These are phyloP conservation scores for Neospermospora avenae DNA, from an alignment of 2,329 filamentous ascomycete genomes.

Conservation along the genomic window DNA sequence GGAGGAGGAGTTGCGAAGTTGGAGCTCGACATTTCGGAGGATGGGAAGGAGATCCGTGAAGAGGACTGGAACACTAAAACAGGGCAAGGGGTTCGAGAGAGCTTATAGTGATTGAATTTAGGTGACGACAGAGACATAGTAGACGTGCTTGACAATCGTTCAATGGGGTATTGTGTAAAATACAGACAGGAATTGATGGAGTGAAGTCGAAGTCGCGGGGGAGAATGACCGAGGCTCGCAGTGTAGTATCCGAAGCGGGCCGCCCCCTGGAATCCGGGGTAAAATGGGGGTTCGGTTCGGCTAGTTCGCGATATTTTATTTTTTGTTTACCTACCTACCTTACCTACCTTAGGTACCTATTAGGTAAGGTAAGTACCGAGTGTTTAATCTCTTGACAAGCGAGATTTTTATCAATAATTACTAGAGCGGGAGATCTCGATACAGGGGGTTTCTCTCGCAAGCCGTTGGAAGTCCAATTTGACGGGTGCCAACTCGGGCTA, in stretches of 20 bases:
- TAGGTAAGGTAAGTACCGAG: no score
- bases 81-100: constrained; percentile 14
- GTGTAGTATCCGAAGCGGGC: background rate
- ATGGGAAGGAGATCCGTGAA: background rate
- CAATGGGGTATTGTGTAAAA: background rate
- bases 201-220: background rate
- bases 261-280: background rate
- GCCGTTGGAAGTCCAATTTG: no score
- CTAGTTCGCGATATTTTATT: background rate
- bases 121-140: constrained; percentile 10
- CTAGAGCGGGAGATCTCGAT: no score
- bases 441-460: no score
- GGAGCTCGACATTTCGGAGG: constrained; percentile 7
- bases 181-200: background rate
- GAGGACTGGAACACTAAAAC: constrained; percentile 17
- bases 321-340: background rate
- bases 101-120: constrained; percentile 14
- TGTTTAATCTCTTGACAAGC: no score
- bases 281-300: background rate
- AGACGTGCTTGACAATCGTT: background rate
- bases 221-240: background rate
- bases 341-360: no score
- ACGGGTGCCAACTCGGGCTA: no score
- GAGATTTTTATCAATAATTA: no score
- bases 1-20: constrained; percentile 22